Base-by-base conservation (phyloP, 768 basidiomycete genomes). In the Lyophyllum shimeji region DNA sequence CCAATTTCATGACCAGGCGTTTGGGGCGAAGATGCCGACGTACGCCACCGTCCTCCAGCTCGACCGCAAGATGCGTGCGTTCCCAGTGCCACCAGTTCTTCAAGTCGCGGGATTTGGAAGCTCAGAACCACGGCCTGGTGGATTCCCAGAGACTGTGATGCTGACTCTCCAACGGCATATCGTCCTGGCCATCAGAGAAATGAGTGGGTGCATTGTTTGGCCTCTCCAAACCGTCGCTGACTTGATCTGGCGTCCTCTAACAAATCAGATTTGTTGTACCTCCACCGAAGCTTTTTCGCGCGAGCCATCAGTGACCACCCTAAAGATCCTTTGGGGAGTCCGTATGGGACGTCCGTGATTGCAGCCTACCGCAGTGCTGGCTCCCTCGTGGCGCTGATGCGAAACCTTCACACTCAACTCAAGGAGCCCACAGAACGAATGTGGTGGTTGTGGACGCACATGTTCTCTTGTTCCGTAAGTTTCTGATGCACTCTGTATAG, bases 351-450 rank as follows among this genome's bases (percentile, higher is more conserved):
- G 2, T 87, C 86, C 3, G 87, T 89, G 18, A 84, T 87, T 60
- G 86, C 87, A 44, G 86, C 87, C 17, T 89, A 87, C 68, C 79
- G 87, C 42, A 87, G 86, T 60, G 86, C 87, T 8, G 84, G 86
- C 31, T 86, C 86, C 2, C 77, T 88, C 7, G 82, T 88, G 34
- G 87, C 85, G 4, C 71, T 87, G 63, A 84, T 88, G 82, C 78
- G 84, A 46, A 87, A 86, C 63, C 71, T 88, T 25, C 79, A 87
- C 63, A 77, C 78, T 11, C 86, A 87, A 60, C 70, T 87, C 46
- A 82, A 83, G 63, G 84, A 83, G 45, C 78, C 79, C 1, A 83
- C 81, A 49, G 83, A 86, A 62, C 74, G 87, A 49, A 81, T 86
- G 50, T 88, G 86, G 86, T 82, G 80, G 65, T 62, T 82, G 59